Evolutionary conservation across 2,329 filamentous ascomycete genomes (phyloP), one percentile per base, ranked within the genome.

Genomic region (Nemania serpens): DNA sequence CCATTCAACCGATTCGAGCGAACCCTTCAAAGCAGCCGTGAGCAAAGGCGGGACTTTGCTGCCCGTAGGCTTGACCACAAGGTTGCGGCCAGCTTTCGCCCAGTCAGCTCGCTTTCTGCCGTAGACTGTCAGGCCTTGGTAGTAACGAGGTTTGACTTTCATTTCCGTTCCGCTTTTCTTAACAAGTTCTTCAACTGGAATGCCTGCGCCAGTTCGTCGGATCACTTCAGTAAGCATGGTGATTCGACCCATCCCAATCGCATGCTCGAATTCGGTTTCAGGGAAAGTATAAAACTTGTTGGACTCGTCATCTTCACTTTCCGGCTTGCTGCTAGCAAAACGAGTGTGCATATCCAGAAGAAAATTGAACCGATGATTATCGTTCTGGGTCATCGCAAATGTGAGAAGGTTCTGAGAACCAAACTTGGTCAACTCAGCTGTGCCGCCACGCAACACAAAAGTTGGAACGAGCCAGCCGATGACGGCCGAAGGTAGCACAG

Each of bases 91-190:
- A 6, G 84, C 85, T 20, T 81, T 82, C 1, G 90, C 89, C 91
- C 91, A 96, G 67, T 93, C 91, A 36, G 79, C 78, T 50, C 86
- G 80, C 74, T 71, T 73, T 57, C 64, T 72, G 7, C 71, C 71
- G 61, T 84, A 81, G 3, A 96, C 88, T 1, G 86, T 88, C 33
- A 94, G 75, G 0, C 91, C 91, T 73, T 91, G 89, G 70, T 96
- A 96, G 73, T 85, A 91, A 17, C 83, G 82, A 1, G 90, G 85
- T 72, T 88, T 90, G 65, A 84, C 78, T 55, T 84, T 80, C 50
- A 88, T 73, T 68, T 88, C 82, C 1, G 89, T 75, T 2, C 89
- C 89, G 58, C 82, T 88, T 58, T 83, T 84, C 74, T 88, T 84
- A 45, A 90, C 83, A 5, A 95, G 75, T 17, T 84, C 77, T 49